Evolutionary conservation across 2,329 filamentous ascomycete species (phyloP), one percentile per base, ranked within the genome.

Genomic region (Dactylellina drechsleri): DNA sequence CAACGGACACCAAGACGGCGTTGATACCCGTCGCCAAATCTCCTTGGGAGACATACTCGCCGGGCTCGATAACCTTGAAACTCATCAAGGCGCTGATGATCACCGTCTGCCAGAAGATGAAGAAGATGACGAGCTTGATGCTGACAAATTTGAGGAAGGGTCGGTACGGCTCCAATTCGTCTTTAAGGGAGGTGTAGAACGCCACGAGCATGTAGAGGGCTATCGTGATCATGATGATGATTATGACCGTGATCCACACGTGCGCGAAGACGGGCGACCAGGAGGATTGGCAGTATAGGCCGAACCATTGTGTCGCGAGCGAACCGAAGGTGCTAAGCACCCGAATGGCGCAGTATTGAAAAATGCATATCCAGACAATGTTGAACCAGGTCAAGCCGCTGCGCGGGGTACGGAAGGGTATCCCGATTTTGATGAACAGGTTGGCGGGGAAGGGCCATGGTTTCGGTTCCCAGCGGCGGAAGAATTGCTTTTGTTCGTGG

Each of bases 381-480:
- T 96, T 96, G 83, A 96, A 96, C 92, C 92, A 95, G 0, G 92
- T 96, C 81, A 96, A 83, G 0, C 92, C 92, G 81, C 90, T 95
- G 77, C 86, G 85, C 0, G 92, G 92, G n/a, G 86, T 90, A 78
- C 91, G 86, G 20, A 72, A 66, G 8, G 75, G 71, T 7, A 72
- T 74, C 45, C 67, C 71, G n/a, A 67, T 18, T 85, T 91, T 90
- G 77, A 89, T 87, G 74, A 91, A 84, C 86, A 90, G 91, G 77
- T 83, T 88, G 18, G 94, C 78, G 0, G 92, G 91, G 86, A 86
- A 88, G 12, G 94, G 86, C 92, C 92, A 96, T 56, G 87, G 87
- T 80, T 88, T 87, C 13, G 89, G 88, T 40, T 84, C 83, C 78
- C 93, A 85, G 43, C 86, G 83, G 49, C 92, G 86, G 80, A 96